These are phyloP conservation scores for Neckera pumila DNA, from an alignment of 225 moss, liverwort and hornwort genomes.

Conservation along the genomic window DNA sequence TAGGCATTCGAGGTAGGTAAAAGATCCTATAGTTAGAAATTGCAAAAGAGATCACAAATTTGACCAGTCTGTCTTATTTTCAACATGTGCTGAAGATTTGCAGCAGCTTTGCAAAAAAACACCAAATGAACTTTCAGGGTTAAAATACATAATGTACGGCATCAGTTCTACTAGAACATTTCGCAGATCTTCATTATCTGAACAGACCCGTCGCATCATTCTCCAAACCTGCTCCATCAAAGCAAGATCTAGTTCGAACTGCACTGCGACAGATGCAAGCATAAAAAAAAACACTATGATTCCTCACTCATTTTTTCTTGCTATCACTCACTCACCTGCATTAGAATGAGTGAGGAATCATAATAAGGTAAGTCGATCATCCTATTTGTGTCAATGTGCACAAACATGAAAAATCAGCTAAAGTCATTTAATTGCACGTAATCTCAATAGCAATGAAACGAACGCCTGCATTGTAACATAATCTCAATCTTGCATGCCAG, in stretches of 20 bases:
- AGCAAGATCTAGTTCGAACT: background rate
- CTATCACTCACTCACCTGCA: background rate
- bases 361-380: background rate
- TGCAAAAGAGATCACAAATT: background rate
- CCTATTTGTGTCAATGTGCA: background rate
- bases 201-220: background rate
- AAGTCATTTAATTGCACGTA: background rate
- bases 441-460: background rate
- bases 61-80: background rate
- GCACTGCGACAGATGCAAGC: background rate
- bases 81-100: background rate
- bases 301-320: background rate
- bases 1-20: background rate
- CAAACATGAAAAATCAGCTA: background rate
- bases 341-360: background rate
- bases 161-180: background rate
- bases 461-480: background rate
- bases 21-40: background rate
- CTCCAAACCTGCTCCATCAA: background rate
- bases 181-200: background rate
- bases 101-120: accelerated
- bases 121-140: background rate
- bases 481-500: background rate
- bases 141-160: no score
- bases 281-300: background rate